Evolutionary conservation across 225 moss, liverwort and hornwort genomes (phyloP), one percentile per base, ranked within the genome.

Genomic region (Anthoceros angustus): DNA sequence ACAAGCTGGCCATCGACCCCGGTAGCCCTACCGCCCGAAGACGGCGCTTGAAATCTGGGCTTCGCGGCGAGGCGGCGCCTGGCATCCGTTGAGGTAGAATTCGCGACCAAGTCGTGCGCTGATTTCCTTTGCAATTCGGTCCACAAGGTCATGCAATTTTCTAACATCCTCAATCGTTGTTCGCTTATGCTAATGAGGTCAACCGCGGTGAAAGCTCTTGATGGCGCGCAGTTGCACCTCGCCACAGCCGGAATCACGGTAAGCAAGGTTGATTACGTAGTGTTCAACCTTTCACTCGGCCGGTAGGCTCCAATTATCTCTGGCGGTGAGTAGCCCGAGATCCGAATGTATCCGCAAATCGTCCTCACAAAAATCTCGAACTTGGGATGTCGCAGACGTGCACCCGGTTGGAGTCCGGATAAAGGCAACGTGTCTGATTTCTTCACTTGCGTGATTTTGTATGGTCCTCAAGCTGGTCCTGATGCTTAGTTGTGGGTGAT

Each of bases 31-130:
- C 1, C 32, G 46, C 12, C 5, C 14, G 46, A 48, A 48, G 46
- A 5, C 14, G 5, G 46, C 46, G 46, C 46, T 48, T 5, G 2
- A 48, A 5, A 48, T 48, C 46, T 48, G n/a, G n/a, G n/a, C n/a
- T n/a, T n/a, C n/a, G n/a, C n/a, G n/a, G n/a, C n/a, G n/a, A n/a
- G n/a, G n/a, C n/a, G n/a, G n/a, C n/a, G n/a, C n/a, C n/a, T n/a
- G n/a, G n/a, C n/a, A n/a, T n/a, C n/a, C n/a, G 46, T 48, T 48
- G 46, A 48, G 46, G 46, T 48, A 48, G 46, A 48, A 48, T 48
- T 48, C n/a, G 46, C 46, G 46, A 1, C 46, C 46, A 48, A 48
- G 46, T 48, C 46, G 46, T n/a, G n/a, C 46, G 46, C 46, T 48
- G 46, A 48, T 48, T 48, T 48, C 46, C 46, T 48, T 48, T 48